phyloP scores from a whole-genome alignment of 2,329 filamentous ascomycete species.

The Cordyceps pruinosa region DNA sequence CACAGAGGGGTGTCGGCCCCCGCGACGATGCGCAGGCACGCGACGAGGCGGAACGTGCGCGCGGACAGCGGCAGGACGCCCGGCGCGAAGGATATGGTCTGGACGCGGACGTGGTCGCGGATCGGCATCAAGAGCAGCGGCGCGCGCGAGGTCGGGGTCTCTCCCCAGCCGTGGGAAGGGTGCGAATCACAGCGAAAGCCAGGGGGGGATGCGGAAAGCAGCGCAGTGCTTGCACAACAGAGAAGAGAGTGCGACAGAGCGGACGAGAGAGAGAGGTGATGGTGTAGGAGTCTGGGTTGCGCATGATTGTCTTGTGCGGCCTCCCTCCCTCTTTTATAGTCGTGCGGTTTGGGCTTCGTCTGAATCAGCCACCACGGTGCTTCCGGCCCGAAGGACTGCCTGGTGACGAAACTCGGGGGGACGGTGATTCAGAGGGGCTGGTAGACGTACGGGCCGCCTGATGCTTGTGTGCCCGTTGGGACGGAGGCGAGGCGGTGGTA shows the following conservation, averaged over 20 bases:
- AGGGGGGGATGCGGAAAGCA: fast-evolving
- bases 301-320: too few relatives aligned
- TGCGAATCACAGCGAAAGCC: too few relatives aligned
- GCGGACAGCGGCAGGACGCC: slow-evolving; percentile 36
- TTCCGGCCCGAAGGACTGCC: neutral
- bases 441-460: neutral
- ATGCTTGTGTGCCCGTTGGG: neutral
- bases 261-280: neutral
- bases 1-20: neutral
- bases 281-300: neutral
- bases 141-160: neutral
- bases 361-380: neutral
- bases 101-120: slow-evolving; percentile 13
- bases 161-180: too few relatives aligned
- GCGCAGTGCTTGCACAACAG: neutral
- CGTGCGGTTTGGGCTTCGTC: neutral
- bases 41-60: neutral
- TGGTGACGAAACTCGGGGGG: neutral
- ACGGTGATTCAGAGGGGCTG: neutral
- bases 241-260: neutral
- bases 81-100: slow-evolving; percentile 20
- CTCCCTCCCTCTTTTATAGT: neutral
- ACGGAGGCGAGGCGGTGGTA: neutral
- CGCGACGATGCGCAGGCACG: neutral
- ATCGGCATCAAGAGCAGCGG: slow-evolving; percentile 19